Evolutionary conservation across 192 early-diverging fungal genomes (phyloP), one percentile per base, ranked within the genome.

Genomic region (Linnemannia hyalina): DNA sequence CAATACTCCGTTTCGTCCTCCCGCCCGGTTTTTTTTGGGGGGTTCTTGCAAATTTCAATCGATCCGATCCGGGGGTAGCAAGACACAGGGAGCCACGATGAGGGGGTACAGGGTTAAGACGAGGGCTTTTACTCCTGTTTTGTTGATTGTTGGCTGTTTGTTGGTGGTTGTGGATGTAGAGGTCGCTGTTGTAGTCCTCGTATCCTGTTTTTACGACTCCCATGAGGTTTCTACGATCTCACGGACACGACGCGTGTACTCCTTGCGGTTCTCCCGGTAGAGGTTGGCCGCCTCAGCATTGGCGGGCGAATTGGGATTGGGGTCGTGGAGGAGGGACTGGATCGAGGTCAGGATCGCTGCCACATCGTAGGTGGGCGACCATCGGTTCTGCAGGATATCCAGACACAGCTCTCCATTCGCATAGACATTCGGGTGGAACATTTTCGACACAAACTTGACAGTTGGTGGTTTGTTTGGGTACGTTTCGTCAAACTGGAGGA

Each of bases 381-480:
- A 99, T 70, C 98, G 91, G 89, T 98, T 98, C 84, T 99, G 98
- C 88, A 99, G 87, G 84, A 99, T 99, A 88, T 99, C 98, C 83
- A 99, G 88, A 87, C 98, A 99, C 71, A 99, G 89, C 83, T 99
- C 98, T 11, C 98, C 98, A 86, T 96, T 98, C 57, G 96, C 97
- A 85, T 98, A 99, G 4, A 97, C 98, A 79, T 99, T 99, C 0
- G 98, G 98, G 84, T 99, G 98, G 88, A 99, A 99, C 96, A 99
- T 99, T 75, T 93, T 95, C 42, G 95, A 94, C 18, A 97, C 94
- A 87, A 99, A 99, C 78, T 94, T 94, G 20, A 99, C 98, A 70
- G 93, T 92, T 70, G 98, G 98, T 77, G 98, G 97, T 85, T 98
- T 99, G 86, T 97, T 99, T 10, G 98, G 98, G 84, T 99, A 99